Conservation (phyloP, 2,329 filamentous ascomycete genomes). For the Cladophialophora bantiana region DNA sequence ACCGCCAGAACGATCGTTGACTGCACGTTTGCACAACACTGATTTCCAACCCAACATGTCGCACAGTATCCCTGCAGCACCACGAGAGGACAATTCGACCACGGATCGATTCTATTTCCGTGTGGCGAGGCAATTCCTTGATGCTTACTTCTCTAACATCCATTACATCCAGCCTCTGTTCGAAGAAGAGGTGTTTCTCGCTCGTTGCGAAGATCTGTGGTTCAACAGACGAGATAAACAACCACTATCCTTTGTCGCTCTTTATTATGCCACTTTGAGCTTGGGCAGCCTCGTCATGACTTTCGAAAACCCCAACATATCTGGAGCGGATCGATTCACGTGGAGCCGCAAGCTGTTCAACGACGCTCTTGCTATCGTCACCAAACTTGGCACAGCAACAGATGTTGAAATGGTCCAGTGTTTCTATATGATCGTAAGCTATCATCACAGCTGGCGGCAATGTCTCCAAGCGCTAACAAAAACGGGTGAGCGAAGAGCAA, state of each 20-base stretch:
- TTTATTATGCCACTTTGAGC: conserved; percentile 58
- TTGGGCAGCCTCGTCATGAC: conserved; percentile 53
- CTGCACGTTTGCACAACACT: conserved; percentile 57
- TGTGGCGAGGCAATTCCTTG: conserved; percentile 55
- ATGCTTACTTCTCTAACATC: conserved; percentile 58
- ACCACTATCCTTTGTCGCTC: conserved; percentile 53
- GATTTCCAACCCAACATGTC: conserved; percentile 48
- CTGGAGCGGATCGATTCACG: conserved; percentile 28
- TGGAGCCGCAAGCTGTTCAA: conserved; percentile 33
- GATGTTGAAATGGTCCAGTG: conserved; percentile 57
- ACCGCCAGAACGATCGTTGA: conserved; percentile 48
- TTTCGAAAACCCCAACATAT: conserved; percentile 14
- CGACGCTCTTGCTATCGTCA: conserved; percentile 14
- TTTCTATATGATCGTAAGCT: conserved; percentile 30
- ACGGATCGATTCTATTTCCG: conserved; percentile 52
- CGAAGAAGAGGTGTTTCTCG: conserved; percentile 55
- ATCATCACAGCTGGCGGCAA: background rate
- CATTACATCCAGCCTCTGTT: conserved; percentile 59
- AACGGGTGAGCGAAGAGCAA: conserved; percentile 48
- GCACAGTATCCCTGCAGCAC: conserved; percentile 20
- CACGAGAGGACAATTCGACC: conserved; percentile 34
- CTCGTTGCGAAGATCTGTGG: conserved; percentile 55
- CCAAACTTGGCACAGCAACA: conserved; percentile 24
- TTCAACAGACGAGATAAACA: conserved; percentile 44
- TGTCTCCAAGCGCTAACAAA: background rate